phyloP scores from a whole-genome alignment of 495 filamentous ascomycete genomes.

The Entonaema liquescens region DNA sequence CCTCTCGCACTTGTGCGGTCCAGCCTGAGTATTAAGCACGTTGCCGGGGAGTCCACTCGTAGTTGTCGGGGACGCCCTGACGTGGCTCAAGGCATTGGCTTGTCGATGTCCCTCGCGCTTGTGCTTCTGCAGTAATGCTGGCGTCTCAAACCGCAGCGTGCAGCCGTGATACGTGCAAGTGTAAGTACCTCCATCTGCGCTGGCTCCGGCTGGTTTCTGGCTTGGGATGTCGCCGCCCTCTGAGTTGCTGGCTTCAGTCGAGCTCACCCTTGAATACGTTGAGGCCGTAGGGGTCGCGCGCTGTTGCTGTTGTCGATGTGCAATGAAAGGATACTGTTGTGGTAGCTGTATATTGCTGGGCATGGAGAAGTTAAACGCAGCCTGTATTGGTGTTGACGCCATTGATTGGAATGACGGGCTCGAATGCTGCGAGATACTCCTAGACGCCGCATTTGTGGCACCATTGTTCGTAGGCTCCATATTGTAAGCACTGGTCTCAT shows the following conservation, averaged over 20 bases:
- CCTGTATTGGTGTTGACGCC: conserved; percentile 53
- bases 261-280: conserved; percentile 51
- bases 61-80: conserved; percentile 33
- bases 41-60: conserved; percentile 21
- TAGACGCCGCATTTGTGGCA: conserved; percentile 16
- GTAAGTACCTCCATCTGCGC: conserved; percentile 86
- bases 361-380: conserved; percentile 53
- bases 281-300: conserved; percentile 47
- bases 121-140: conserved; percentile 88
- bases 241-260: conserved; percentile 49
- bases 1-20: conserved; percentile 88
- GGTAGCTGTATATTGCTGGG: conserved; percentile 57
- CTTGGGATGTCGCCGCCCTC: conserved; percentile 41
- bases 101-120: conserved; percentile 93
- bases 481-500: conserved; percentile 45
- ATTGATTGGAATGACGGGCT: conserved; percentile 54
- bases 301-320: conserved; percentile 55
- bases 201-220: conserved; percentile 67
- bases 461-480: conserved; percentile 46
- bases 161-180: conserved; percentile 96
- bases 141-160: conserved; percentile 84
- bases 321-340: conserved; percentile 67
- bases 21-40: conserved; percentile 78
- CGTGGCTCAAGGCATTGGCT: conserved; percentile 52
- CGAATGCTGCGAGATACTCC: conserved; percentile 41